A percentile compares a stretch with the other conserved stretches of the same genome.
These are phyloP conservation scores for Clarireedia homoeocarpa DNA, from an alignment of 2,329 filamentous ascomycete genomes.

Conservation along the genomic window DNA sequence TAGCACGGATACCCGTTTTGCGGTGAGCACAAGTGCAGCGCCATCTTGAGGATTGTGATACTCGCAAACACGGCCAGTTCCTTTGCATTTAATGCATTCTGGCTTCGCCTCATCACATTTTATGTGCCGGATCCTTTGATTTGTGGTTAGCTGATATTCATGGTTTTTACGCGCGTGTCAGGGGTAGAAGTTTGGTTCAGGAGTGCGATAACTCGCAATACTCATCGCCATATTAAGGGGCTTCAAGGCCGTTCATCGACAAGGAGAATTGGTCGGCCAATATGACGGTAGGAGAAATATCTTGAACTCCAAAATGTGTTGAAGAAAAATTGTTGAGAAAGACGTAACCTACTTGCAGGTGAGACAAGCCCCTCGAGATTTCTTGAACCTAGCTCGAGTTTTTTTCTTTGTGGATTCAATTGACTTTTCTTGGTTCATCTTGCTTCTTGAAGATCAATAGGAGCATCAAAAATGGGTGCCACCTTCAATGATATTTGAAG, in stretches of 20 bases:
- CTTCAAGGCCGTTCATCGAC: constrained; percentile 93
- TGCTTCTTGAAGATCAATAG: background rate
- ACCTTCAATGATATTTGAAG: too few relatives aligned
- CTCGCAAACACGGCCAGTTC: constrained; percentile 12
- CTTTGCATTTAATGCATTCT: constrained; percentile 12
- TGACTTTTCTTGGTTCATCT: background rate
- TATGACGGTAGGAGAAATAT: constrained; percentile 33
- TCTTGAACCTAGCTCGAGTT: constrained; percentile 2
- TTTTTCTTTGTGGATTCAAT: background rate
- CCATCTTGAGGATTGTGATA: constrained; percentile 4
- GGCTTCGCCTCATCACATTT: constrained; percentile 19
- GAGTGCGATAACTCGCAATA: constrained; percentile 67
- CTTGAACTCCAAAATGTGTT: too few relatives aligned
- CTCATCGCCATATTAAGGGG: constrained; percentile 70
- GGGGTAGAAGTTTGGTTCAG: constrained; percentile 43
- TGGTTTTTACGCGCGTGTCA: too few relatives aligned
- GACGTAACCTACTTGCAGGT: constrained; percentile 5
- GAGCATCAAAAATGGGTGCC: too few relatives aligned
- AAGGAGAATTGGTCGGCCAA: constrained; percentile 62
- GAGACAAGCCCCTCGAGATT: constrained; percentile 4
- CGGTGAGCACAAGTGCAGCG: background rate
- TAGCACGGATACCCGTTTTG: background rate
- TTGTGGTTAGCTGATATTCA: background rate
- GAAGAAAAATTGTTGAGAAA: too few relatives aligned
- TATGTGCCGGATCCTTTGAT: constrained; percentile 10